phyloP scores from a whole-genome alignment of 2,329 filamentous ascomycete genomes.

The Microcyclosporella mali region DNA sequence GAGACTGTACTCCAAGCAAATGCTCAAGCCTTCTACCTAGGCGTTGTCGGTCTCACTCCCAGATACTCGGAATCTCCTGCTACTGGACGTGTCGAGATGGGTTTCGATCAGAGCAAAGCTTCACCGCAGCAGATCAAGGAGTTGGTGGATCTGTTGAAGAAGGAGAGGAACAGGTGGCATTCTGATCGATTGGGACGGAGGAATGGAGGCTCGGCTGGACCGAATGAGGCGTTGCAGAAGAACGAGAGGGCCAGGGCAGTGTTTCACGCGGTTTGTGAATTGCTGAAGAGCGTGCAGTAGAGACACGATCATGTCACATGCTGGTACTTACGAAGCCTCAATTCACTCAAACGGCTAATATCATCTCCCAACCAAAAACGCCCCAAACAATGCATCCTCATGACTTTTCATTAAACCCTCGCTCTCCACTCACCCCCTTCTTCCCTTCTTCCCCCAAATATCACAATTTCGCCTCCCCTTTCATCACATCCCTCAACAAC shows the following conservation, averaged over 20 bases:
- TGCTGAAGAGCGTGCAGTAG: conserved; percentile 23
- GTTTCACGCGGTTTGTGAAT: conserved; percentile 30
- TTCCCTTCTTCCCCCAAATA: neutral
- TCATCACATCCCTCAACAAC: conserved; percentile 52
- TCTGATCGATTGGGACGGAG: conserved; percentile 27
- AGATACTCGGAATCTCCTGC: conserved; percentile 19
- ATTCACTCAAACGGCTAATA: neutral
- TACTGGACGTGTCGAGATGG: conserved; percentile 20
- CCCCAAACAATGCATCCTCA: neutral
- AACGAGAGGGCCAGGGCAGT: conserved; percentile 28
- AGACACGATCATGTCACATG: neutral
- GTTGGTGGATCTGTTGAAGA: conserved; percentile 28
- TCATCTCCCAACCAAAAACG: neutral
- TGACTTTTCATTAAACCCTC: neutral
- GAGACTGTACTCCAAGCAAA: conserved; percentile 30
- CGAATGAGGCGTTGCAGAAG: conserved; percentile 25
- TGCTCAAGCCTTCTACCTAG: conserved; percentile 28
- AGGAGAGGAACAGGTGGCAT: conserved; percentile 31
- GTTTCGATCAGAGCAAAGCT: conserved; percentile 21
- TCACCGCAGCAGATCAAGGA: conserved; percentile 19
- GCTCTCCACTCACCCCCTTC: neutral
- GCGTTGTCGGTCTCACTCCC: conserved; percentile 21
- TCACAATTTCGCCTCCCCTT: conserved; percentile 30
- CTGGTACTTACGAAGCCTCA: neutral
- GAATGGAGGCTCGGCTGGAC: conserved; percentile 17